phyloP scores from a whole-genome alignment of 2,329 filamentous ascomycete species.

The Cladosporium cucumerinum region DNA sequence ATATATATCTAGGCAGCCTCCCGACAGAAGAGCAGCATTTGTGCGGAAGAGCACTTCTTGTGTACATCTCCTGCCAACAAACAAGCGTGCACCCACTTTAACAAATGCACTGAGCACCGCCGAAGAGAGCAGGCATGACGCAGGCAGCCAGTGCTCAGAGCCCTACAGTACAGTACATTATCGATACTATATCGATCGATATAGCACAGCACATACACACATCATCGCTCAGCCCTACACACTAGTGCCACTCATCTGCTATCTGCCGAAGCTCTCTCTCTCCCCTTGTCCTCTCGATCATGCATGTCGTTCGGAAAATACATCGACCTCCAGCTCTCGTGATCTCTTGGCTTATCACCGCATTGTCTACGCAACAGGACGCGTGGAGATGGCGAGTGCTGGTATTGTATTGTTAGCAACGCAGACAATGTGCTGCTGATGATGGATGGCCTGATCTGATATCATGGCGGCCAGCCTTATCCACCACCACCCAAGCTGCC shows the following conservation, averaged over 20 bases:
- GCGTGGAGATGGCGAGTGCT: neutral
- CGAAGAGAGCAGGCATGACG: slow-evolving; percentile 1
- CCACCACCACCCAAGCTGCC: neutral
- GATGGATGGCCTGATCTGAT: slow-evolving; percentile 8
- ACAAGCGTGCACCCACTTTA: neutral
- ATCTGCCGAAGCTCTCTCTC: neutral
- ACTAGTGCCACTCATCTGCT: neutral
- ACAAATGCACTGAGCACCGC: neutral
- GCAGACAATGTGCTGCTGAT: neutral
- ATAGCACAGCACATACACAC: too few relatives aligned
- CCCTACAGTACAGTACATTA: too few relatives aligned
- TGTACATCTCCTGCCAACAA: neutral
- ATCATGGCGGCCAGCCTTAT: neutral
- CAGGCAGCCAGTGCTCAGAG: neutral
- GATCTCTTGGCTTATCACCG: neutral
- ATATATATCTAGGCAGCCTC: neutral
- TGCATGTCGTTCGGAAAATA: neutral
- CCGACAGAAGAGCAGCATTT: neutral
- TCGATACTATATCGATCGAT: too few relatives aligned
- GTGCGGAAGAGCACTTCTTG: neutral
- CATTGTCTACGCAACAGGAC: neutral
- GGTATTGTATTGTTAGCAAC: neutral
- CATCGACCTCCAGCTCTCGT: neutral
- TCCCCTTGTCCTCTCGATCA: neutral
- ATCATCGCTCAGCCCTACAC: neutral